A percentile compares a stretch with the other conserved stretches of the same genome.
These are phyloP conservation scores for Nemania diffusa DNA, from an alignment of 2,329 filamentous ascomycete genomes.

Conservation along the genomic window DNA sequence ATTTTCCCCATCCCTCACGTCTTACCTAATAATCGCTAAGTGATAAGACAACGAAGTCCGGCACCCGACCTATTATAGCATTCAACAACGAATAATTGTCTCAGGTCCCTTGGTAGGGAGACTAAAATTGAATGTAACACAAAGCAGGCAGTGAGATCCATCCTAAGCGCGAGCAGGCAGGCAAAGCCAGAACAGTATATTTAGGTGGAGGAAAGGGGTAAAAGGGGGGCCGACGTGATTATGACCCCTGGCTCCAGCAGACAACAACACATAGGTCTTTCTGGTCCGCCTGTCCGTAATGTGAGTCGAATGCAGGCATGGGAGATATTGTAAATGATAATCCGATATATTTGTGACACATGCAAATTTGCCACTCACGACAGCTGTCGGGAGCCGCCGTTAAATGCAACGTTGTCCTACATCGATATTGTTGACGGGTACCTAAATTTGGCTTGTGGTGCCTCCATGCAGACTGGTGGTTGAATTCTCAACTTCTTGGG, in stretches of 20 bases:
- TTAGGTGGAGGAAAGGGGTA: conserved; percentile 32
- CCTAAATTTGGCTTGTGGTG: conserved; percentile 7
- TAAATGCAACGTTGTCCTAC: conserved; percentile 38
- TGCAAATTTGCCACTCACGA: conserved; percentile 37
- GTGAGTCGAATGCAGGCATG: conserved; percentile 7
- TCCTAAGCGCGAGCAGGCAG: conserved; percentile 10
- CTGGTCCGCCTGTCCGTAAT: conserved; percentile 13
- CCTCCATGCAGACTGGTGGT: neutral
- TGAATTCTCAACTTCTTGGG: neutral
- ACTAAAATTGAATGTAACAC: conserved; percentile 30
- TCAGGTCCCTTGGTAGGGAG: neutral
- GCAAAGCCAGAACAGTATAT: conserved; percentile 12
- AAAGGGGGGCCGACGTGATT: conserved; percentile 18
- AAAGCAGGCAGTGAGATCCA: conserved; percentile 7
- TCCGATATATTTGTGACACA: conserved; percentile 31
- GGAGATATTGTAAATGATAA: conserved; percentile 5
- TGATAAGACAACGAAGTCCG: conserved; percentile 5
- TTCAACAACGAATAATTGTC: conserved; percentile 18
- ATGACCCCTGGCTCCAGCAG: conserved; percentile 14
- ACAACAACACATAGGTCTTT: neutral
- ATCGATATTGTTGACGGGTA: conserved; percentile 36
- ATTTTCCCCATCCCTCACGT: conserved; percentile 7
- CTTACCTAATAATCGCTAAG: conserved; percentile 28
- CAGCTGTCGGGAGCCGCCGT: conserved; percentile 44
- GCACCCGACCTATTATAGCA: conserved; percentile 6